Base-by-base conservation (phyloP, 495 filamentous ascomycete species). In the Trichoderma erinaceum region DNA sequence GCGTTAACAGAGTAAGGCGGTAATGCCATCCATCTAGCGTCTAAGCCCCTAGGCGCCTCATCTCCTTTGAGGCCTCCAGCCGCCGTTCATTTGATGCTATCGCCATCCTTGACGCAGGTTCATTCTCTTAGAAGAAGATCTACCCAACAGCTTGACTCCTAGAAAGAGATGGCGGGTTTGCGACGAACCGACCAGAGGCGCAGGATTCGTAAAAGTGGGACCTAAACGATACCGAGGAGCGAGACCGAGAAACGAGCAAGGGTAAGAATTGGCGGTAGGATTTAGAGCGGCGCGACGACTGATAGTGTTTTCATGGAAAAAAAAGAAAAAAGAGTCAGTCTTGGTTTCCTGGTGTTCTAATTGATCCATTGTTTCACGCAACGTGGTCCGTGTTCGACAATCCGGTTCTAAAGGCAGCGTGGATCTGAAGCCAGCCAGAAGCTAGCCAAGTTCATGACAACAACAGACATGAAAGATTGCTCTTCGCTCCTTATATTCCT, bases 211-310 rank as follows among this genome's bases (percentile, higher is more conserved):
- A 56, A 23, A 56, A 56, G 50, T 11, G 50, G 50, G 50, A 11
- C 50, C n/a, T 56, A 56, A 56, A 56, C 50, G 50, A 56, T 21
- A 56, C 50, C 50, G 50, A 56, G 50, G n/a, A 56, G n/a, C 50
- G 50, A 56, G n/a, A 56, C 50, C 50, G 50, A 56, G 10, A 16
- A 23, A 56, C n/a, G 50, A 25, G 50, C 44, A n/a, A 15, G n/a
- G 44, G 15, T 16, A 4, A 48, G 3, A 16, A n/a, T 12, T 15
- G 15, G 44, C 13, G 15, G 44, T 11, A 11, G 13, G n/a, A 15
- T 16, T 48, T 38, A 38, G 35, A 48, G 4, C 44, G 29, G 4
- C 29, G 15, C n/a, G 44, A 48, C 3, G 18, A 15, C 10, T 16
- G 13, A 16, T 48, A 15, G n/a, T n/a, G 6, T 4, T 48, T 48